Evolutionary conservation across 192 early-diverging fungal genomes (phyloP), one percentile per base, ranked within the genome.

Genomic region (Chytriomyces hyalinus): DNA sequence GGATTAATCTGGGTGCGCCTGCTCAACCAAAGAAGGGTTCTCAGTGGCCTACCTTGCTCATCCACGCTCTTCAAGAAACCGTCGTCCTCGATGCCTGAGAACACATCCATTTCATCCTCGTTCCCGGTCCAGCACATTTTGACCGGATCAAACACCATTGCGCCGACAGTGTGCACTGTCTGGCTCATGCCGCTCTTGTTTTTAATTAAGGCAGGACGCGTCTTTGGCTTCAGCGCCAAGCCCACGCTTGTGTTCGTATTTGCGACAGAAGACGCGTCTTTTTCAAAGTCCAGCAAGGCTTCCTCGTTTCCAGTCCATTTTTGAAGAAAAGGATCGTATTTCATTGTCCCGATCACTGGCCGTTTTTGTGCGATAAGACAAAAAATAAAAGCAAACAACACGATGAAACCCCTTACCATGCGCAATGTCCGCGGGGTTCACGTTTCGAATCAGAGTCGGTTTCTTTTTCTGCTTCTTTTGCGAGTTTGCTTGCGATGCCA

Each of bases 231-330:
- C 60, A 26, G 47, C 13, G 68, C 49, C 53, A 57, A 20, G 13
- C 15, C 15, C 4, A 22, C 45, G 24, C 76, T 64, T 22, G 49
- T 67, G 17, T 70, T 48, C 50, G 36, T 49, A 15, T n/a, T 65
- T 65, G 64, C 36, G 6, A 6, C 36, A 11, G 13, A 20, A 6
- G 75, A 28, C 0, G 65, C 6, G 6, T 61, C 73, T 20, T 71
- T 63, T 24, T 88, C 87, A 70, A 88, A 88, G 8, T 80, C 84
- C 8, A 76, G 49, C 6, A 88, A 76, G n/a, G 61, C 76, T 61
- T 63, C 57, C 66, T 88, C 84, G 73, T 88, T 88, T 24, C 87
- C 87, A 68, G 80, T 80, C 87, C 87, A 88, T 64, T 66, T 80
- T 77, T 88, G 82, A 13, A 79, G 76, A 13, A 69, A 49, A n/a